These are phyloP conservation scores for Cardamine occulta DNA, from an alignment of 345 rosid species.

Conservation along the genomic window DNA sequence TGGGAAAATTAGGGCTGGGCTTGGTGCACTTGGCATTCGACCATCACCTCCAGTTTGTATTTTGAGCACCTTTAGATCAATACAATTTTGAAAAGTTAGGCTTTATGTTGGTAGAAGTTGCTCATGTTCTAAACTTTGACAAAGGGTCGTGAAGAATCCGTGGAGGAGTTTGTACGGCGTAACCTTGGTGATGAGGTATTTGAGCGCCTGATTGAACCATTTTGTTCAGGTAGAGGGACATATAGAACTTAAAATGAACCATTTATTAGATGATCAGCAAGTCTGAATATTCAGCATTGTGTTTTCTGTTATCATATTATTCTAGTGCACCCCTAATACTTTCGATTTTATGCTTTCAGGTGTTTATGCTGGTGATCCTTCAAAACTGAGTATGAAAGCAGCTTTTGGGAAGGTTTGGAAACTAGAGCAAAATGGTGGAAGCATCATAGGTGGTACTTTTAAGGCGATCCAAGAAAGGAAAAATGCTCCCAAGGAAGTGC, in stretches of 20 bases:
- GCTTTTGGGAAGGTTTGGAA: constrained; percentile 98
- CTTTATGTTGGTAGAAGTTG: constrained; percentile 31
- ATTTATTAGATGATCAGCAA: neutral
- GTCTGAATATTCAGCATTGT: neutral
- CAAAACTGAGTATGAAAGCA: constrained; percentile 90
- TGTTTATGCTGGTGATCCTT: constrained; percentile 95
- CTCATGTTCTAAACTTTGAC: constrained; percentile 63
- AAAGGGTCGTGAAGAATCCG: constrained; percentile 94
- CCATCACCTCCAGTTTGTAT: constrained; percentile 90
- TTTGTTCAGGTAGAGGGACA: constrained; percentile 74
- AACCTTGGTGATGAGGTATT: constrained; percentile 93
- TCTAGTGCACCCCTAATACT: neutral
- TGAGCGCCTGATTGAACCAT: constrained; percentile 94
- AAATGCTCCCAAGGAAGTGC: constrained; percentile 61
- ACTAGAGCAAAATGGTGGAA: constrained; percentile 85
- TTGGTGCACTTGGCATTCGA: constrained; percentile 86
- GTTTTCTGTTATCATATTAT: neutral
- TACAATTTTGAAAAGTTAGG: neutral
- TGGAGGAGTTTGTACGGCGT: constrained; percentile 94
- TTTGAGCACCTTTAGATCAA: constrained; percentile 25
- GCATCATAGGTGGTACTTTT: constrained; percentile 83
- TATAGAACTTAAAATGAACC: neutral
- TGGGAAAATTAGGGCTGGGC: constrained; percentile 87
- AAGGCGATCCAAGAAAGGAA: constrained; percentile 82
- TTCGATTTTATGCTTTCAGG: constrained; percentile 50